Conservation (phyloP, 169 alveolate genomes). For the Plasmodium knowlesi region DNA sequence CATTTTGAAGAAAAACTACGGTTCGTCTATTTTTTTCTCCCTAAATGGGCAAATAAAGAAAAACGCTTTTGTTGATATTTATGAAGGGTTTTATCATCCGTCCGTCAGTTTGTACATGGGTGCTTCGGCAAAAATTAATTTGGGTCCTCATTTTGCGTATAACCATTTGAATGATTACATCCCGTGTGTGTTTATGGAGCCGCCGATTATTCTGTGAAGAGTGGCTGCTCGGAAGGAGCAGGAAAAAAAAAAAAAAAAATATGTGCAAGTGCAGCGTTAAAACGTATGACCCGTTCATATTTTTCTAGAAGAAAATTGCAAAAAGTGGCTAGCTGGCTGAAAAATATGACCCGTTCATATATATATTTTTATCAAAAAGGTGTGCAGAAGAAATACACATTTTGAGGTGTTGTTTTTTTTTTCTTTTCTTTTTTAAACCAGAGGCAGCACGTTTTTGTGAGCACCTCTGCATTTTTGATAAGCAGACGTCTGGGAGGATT, state of each 20-base stretch:
- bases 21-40: constrained; percentile 86
- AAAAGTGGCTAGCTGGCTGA: background rate
- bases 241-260: constrained; percentile 1
- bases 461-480: background rate
- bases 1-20: constrained; percentile 69
- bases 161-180: constrained; percentile 76
- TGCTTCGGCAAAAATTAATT: constrained; percentile 83
- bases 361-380: background rate
- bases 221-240: background rate
- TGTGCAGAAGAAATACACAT: background rate
- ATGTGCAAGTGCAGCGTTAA: background rate
- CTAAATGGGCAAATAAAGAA: constrained; percentile 86
- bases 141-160: constrained; percentile 80
- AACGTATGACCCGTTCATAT: background rate
- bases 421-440: background rate
- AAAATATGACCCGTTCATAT: background rate
- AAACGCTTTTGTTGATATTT: constrained; percentile 76
- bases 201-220: constrained; percentile 72
- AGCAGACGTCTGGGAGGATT: background rate
- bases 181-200: constrained; percentile 80
- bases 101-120: constrained; percentile 90
- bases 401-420: background rate
- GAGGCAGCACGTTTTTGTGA: background rate
- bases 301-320: background rate
- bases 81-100: constrained; percentile 89